These are phyloP conservation scores for Solanum lycopersicoides DNA, from an alignment of 257 asterid species.

Conservation along the genomic window DNA sequence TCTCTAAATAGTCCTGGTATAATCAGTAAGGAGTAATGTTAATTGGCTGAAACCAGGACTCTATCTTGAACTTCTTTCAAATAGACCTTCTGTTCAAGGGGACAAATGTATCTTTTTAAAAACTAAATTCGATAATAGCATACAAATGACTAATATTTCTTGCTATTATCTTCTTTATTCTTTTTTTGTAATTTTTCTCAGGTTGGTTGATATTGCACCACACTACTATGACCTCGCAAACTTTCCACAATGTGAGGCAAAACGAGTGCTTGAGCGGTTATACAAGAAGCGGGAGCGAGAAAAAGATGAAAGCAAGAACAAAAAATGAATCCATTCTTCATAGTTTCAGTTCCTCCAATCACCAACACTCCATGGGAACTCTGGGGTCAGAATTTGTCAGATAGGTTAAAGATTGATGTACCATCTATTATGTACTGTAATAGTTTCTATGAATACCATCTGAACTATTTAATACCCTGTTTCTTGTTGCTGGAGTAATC, in stretches of 20 bases:
- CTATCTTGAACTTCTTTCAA: neutral
- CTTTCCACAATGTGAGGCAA: slow-evolving; percentile 92
- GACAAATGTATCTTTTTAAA: neutral
- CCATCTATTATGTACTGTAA: neutral
- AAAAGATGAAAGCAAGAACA: slow-evolving; percentile 46
- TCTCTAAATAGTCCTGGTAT: neutral
- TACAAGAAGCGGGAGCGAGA: slow-evolving; percentile 66
- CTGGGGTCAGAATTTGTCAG: neutral
- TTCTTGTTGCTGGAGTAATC: neutral
- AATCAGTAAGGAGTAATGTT: neutral
- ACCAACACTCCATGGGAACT: neutral
- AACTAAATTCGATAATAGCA: neutral
- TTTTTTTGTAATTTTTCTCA: slow-evolving; percentile 8
- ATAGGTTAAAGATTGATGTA: neutral
- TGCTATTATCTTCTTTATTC: no score
- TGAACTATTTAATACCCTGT: neutral
- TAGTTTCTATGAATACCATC: neutral
- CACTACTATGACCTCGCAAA: slow-evolving; percentile 77
- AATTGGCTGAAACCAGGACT: neutral
- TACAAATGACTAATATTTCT: no score
- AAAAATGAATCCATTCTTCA: slow-evolving; percentile 21
- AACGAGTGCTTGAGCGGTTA: slow-evolving; percentile 63
- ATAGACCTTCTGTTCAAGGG: neutral
- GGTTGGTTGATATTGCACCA: slow-evolving; percentile 91
- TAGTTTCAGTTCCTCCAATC: neutral